Percentiles rank a stretch among this genome's conserved stretches.
These are phyloP conservation scores for Agarophyton chilense DNA, from an alignment of 23 red algal genomes.

Conservation along the genomic window DNA sequence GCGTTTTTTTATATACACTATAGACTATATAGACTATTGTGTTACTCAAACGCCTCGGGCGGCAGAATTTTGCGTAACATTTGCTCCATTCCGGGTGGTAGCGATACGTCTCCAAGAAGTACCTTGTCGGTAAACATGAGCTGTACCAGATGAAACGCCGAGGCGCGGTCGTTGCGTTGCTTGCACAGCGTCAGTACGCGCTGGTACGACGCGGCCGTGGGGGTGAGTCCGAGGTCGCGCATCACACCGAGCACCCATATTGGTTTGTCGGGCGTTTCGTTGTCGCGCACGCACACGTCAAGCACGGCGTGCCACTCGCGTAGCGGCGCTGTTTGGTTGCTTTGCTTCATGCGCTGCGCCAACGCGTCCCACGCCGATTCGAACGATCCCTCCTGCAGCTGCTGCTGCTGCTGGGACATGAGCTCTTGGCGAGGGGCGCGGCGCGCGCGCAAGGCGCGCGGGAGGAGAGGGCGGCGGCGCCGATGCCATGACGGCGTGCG, in stretches of 20 bases:
- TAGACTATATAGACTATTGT: too few relatives aligned
- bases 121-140: slow-evolving; percentile 79
- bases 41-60: slow-evolving; percentile 77
- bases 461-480: background rate
- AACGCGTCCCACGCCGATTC: slow-evolving; percentile 45
- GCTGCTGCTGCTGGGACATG: background rate
- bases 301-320: slow-evolving; percentile 60
- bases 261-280: slow-evolving; percentile 19
- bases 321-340: slow-evolving; percentile 5
- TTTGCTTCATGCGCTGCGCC: slow-evolving; percentile 18
- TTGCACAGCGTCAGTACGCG: slow-evolving; percentile 54
- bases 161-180: background rate
- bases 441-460: background rate
- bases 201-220: slow-evolving; percentile 63
- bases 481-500: too few relatives aligned
- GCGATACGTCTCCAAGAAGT: slow-evolving; percentile 55
- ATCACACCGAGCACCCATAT: slow-evolving; percentile 68
- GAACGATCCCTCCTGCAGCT: background rate
- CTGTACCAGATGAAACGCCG: slow-evolving; percentile 67
- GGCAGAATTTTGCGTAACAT: slow-evolving; percentile 70
- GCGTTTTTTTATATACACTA: too few relatives aligned
- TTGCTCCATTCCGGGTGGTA: slow-evolving; percentile 69
- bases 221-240: slow-evolving; percentile 7
- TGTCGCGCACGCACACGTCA: background rate
- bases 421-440: background rate